Conservation (phyloP, 2,329 filamentous ascomycete genomes). For the Coleophoma eucalyptorum region DNA sequence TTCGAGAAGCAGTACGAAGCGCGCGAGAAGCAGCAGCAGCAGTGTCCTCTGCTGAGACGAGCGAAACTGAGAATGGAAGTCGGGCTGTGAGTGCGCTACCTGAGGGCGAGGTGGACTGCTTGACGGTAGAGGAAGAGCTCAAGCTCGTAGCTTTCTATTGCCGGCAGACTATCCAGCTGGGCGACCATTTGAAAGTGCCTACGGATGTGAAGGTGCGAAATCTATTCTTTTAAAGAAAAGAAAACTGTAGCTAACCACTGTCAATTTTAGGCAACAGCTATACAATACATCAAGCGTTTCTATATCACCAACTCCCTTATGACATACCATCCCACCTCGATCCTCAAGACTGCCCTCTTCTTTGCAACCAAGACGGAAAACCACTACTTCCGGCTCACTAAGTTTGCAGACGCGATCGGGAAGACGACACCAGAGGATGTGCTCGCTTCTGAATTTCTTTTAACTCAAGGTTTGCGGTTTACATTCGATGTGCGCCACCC, state of each 20-base stretch:
- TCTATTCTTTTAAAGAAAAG: not conserved
- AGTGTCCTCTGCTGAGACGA: slow-evolving; percentile 25
- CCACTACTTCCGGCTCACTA: slow-evolving; percentile 53
- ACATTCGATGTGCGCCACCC: slow-evolving; percentile 92
- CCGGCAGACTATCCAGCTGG: slow-evolving; percentile 52
- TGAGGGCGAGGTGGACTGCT: slow-evolving; percentile 62
- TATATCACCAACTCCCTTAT: slow-evolving; percentile 94
- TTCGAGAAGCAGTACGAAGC: slow-evolving; percentile 52
- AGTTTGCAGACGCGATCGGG: slow-evolving; percentile 67
- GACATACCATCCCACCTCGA: slow-evolving; percentile 89
- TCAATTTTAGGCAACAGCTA: slow-evolving; percentile 28
- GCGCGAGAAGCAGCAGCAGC: slow-evolving; percentile 30
- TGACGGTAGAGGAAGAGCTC: slow-evolving; percentile 80
- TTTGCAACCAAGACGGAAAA: slow-evolving; percentile 93
- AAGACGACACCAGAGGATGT: slow-evolving; percentile 76
- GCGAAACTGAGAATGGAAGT: slow-evolving; percentile 27
- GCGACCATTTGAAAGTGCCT: slow-evolving; percentile 56
- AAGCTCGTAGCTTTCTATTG: slow-evolving; percentile 79
- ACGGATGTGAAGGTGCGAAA: slow-evolving; percentile 52
- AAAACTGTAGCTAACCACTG: not conserved
- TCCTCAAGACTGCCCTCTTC: slow-evolving; percentile 87
- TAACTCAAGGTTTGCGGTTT: slow-evolving; percentile 90
- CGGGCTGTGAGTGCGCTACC: slow-evolving; percentile 16
- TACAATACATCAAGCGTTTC: slow-evolving; percentile 79
- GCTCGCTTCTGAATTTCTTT: slow-evolving; percentile 84